A percentile compares a stretch with the other conserved stretches of the same genome.
These are phyloP conservation scores for Haemoproteus tartakovskyi DNA, from an alignment of 169 alveolate genomes.

Conservation along the genomic window DNA sequence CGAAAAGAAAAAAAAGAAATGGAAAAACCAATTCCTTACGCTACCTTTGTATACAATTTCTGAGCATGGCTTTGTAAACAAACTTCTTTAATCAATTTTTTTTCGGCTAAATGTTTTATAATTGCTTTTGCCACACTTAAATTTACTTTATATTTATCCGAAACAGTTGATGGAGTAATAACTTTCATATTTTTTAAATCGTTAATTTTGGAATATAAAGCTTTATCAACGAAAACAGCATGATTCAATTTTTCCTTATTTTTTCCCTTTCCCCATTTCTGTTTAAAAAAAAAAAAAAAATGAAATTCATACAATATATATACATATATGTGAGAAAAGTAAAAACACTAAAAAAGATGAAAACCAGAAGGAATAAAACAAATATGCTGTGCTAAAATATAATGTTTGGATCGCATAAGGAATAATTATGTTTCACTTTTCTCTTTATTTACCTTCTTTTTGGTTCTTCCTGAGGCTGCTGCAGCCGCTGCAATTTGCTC, in stretches of 20 bases:
- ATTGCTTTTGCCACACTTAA: constrained; percentile 90
- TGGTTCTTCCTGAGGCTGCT: constrained; percentile 68
- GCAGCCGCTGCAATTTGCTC: constrained; percentile 69
- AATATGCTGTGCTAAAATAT: not conserved
- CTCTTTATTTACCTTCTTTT: constrained; percentile 66
- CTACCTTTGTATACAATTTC: constrained; percentile 81
- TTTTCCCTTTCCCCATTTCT: constrained; percentile 91
- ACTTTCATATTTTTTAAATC: constrained; percentile 91
- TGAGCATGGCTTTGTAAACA: constrained; percentile 86
- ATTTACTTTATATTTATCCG: constrained; percentile 90
- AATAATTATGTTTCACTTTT: no score
- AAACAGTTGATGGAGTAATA: constrained; percentile 89
- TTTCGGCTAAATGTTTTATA: constrained; percentile 80
- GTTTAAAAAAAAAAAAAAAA: constrained; percentile 8
- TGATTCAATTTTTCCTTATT: constrained; percentile 94
- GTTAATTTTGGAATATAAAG: constrained; percentile 85
- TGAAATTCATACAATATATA: not conserved
- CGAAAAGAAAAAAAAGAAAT: no score
- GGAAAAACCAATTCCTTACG: no score
- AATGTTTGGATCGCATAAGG: no score
- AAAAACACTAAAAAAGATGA: not conserved
- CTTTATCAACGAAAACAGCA: constrained; percentile 92
- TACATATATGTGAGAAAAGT: not conserved
- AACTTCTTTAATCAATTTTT: constrained; percentile 82
- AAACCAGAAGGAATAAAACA: not conserved